Evolutionary conservation across 345 rosid genomes (phyloP), one percentile per base, ranked within the genome.

Genomic region (Gynandropsis gynandra): DNA sequence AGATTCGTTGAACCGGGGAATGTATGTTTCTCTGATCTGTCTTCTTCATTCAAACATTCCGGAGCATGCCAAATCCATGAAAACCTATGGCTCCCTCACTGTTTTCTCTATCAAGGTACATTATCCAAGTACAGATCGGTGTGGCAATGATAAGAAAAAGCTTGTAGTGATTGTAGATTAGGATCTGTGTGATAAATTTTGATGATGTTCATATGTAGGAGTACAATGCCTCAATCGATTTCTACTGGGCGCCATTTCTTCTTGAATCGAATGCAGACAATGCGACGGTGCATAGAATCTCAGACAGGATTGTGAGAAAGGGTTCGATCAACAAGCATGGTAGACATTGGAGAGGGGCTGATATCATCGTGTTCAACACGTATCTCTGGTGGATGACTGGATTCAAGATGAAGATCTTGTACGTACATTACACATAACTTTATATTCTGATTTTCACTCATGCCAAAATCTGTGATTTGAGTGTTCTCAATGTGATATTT

Each of bases 301-400:
- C 89, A 4, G 95, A 89, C 36, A 65, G 97, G 59, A 64, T 83
- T 15, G 85, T 86, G 31, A 75, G 89, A 64, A 80, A 69, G 71
- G 76, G 72, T 27, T 89, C 97, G 0, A 89, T 89, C 31, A 72
- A 76, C 14, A 89, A 76, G 61, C 97, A 85, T 15, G 95, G 88
- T 15, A 67, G 61, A 46, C 58, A 83, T 29, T 89, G 97, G 97
- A 78, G 81, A 50, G 88, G 84, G 1, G 88, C 74, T 45, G 95
- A 86, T 42, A 62, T 89, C 11, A 17, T 89, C 37, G 97, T 89
- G 38, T 83, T 89, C 70, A 89, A 86, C 43, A 78, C 86, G 3
- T 86, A 86, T 37, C 74, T 86, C 16, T 86, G 95, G 97, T 89
- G 97, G 97, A 81, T 81, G 84, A 86, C 80, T 5, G 95, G 97